Evolutionary conservation across 352 stramenopile genomes (phyloP), one percentile per base, ranked within the genome.

Genomic region (Phytophthora foliorum): DNA sequence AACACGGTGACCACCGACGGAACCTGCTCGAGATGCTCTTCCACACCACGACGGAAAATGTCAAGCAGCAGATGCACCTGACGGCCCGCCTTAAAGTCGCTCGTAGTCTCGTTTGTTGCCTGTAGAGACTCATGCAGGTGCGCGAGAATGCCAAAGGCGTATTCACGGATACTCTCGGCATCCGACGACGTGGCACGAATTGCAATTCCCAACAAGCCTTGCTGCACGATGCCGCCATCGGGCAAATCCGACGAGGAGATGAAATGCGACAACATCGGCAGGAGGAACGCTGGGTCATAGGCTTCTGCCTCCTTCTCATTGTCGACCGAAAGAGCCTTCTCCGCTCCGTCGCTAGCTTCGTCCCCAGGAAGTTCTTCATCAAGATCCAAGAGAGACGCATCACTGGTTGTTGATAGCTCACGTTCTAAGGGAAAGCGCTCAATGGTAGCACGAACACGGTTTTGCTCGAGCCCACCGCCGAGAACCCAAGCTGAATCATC

Each of bases 61-160:
- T 95, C 88, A 36, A 97, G 81, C 56, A 95, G 71, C 38, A 97
- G 54, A 62, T 94, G 81, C 10, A 97, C 67, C 60, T 97, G 89
- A 17, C 88, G 78, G 1, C 85, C 86, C 0, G 86, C 81, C 31
- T 90, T 92, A 57, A 93, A 95, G 3, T 91, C 84, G 10, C 67
- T 72, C 11, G 69, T 69, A 22, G 67, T 64, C 60, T 77, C 75
- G n/a, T 71, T 75, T 24, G 88, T 86, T 17, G 75, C 82, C 55
- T 85, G 80, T 14, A 94, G 76, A 21, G 75, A 72, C 31, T 96
- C 88, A 59, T 96, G 86, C 4, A 94, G 21, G 50, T 92, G 84
- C 0, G 88, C 89, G 0, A 95, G 61, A 19, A 96, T 90, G 14
- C 81, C 87, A 57, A 84, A 96, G 8, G 86, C 85, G 46, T 89